A percentile compares a stretch with the other conserved stretches of the same genome.
phyloP scores from a whole-genome alignment of 306 rosid species.

The Astragalus membranaceus region DNA sequence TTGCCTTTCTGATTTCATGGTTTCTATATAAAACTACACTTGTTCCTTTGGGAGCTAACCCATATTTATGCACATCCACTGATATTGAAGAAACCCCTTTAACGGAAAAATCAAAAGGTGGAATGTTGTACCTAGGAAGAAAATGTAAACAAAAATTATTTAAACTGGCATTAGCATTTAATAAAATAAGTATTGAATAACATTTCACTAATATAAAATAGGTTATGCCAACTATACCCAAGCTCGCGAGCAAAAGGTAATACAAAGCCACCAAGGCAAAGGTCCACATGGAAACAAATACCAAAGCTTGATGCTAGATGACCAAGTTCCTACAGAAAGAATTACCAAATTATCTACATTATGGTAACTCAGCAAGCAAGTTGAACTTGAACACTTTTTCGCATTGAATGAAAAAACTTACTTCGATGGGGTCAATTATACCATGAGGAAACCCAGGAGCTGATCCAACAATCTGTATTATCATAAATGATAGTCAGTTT shows the following conservation, averaged over 20 bases:
- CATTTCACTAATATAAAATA: constrained; percentile 11
- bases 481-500: constrained; percentile 19
- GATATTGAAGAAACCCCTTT: constrained; percentile 94
- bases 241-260: constrained; percentile 88
- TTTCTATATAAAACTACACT: constrained; percentile 75
- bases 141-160: constrained; percentile 6
- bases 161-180: neutral
- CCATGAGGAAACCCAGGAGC: constrained; percentile 99
- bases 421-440: constrained; percentile 87
- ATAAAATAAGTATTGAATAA: constrained; percentile 2
- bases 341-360: constrained; percentile 20
- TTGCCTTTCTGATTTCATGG: constrained; percentile 93
- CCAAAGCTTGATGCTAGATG: constrained; percentile 69
- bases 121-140: constrained; percentile 63
- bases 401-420: constrained; percentile 27
- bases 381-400: constrained; percentile 1
- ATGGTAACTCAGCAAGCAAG: constrained; percentile 12
- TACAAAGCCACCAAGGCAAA: constrained; percentile 95
- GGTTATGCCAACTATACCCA: constrained; percentile 54
- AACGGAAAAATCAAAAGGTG: constrained; percentile 85
- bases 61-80: constrained; percentile 93
- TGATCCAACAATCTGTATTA: constrained; percentile 89
- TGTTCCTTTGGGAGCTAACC: constrained; percentile 98
- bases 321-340: constrained; percentile 75
- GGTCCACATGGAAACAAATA: constrained; percentile 90